A percentile compares a stretch with the other conserved stretches of the same genome.
Conservation (phyloP, 352 stramenopile species). For the Pythium chondricola region DNA sequence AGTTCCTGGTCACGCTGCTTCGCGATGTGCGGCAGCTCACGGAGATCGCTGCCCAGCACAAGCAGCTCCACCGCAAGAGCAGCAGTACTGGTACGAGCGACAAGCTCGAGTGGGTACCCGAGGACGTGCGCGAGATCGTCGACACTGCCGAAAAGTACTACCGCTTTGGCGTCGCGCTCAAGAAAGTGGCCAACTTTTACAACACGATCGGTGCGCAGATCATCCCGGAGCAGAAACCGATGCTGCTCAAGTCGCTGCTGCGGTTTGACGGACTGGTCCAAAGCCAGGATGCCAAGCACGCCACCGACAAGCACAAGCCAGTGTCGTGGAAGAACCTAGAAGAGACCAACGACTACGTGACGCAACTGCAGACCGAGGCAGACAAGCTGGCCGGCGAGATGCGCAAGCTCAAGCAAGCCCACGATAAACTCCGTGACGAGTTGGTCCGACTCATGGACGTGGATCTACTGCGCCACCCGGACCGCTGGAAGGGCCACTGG, state of each 20-base stretch:
- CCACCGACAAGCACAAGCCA: constrained; percentile 43
- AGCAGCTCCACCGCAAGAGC: constrained; percentile 15
- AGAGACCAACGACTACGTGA: constrained; percentile 91
- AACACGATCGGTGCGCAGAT: constrained; percentile 94
- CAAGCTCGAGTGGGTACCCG: constrained; percentile 57
- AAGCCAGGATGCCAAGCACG: constrained; percentile 28
- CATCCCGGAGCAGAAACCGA: constrained; percentile 91
- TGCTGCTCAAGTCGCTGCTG: constrained; percentile 90
- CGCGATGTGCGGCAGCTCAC: constrained; percentile 89
- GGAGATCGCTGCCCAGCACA: constrained; percentile 72
- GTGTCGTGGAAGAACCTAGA: constrained; percentile 89
- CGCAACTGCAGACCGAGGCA: constrained; percentile 84
- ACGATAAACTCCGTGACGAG: constrained; percentile 78
- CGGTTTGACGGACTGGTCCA: constrained; percentile 88
- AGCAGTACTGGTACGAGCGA: constrained; percentile 1
- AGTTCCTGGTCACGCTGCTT: constrained; percentile 90
- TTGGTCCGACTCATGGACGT: constrained; percentile 85
- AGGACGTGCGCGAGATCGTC: constrained; percentile 60
- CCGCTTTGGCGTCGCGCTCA: constrained; percentile 91
- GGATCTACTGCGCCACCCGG: constrained; percentile 80
- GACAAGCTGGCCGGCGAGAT: constrained; percentile 90
- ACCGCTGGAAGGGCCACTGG: constrained; percentile 86
- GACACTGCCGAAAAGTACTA: constrained; percentile 91
- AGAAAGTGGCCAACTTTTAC: constrained; percentile 97
- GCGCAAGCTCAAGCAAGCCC: constrained; percentile 81